Conservation (phyloP, 1,284 basidiomycete genomes). For the Leccinum pallidistipes region DNA sequence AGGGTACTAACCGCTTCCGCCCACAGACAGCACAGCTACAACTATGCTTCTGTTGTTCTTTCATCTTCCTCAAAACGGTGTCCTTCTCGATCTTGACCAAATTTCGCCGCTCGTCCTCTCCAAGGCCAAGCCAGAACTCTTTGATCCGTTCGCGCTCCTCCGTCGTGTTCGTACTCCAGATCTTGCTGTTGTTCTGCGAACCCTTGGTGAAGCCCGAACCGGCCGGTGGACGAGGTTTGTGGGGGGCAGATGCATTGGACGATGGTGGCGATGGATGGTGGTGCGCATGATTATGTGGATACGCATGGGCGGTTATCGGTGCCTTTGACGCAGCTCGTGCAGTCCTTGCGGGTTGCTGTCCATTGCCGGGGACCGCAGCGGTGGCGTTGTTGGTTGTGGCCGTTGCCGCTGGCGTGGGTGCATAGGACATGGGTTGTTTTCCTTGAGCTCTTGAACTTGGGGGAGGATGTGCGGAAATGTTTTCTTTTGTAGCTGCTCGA, state of each 20-base stretch:
- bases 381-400: slow-evolving; percentile 34
- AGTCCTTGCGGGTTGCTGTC: slow-evolving; percentile 37
- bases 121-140: slow-evolving; percentile 93
- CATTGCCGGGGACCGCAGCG: slow-evolving; percentile 37
- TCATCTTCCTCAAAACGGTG: slow-evolving; percentile 96
- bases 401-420: slow-evolving; percentile 32
- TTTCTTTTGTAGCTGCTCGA: slow-evolving; percentile 39
- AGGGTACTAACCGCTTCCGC: slow-evolving; percentile 80
- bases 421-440: slow-evolving; percentile 72
- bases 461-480: slow-evolving; percentile 43
- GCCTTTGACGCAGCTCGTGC: slow-evolving; percentile 72
- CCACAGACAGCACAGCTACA: slow-evolving; percentile 97
- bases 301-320: slow-evolving; percentile 55
- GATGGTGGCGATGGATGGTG: slow-evolving; percentile 72
- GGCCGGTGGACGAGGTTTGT: slow-evolving; percentile 48
- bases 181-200: slow-evolving; percentile 56
- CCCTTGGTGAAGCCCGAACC: slow-evolving; percentile 30
- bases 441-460: slow-evolving; percentile 71
- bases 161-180: slow-evolving; percentile 87
- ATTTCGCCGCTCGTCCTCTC: slow-evolving; percentile 85
- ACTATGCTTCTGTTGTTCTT: slow-evolving; percentile 96
- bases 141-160: slow-evolving; percentile 97
- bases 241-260: slow-evolving; percentile 55
- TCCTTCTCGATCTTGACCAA: slow-evolving; percentile 98
- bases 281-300: slow-evolving; percentile 52